Evolutionary conservation across 2,329 filamentous ascomycete species (phyloP), one percentile per base, ranked within the genome.

Genomic region (Aspergillus niger): DNA sequence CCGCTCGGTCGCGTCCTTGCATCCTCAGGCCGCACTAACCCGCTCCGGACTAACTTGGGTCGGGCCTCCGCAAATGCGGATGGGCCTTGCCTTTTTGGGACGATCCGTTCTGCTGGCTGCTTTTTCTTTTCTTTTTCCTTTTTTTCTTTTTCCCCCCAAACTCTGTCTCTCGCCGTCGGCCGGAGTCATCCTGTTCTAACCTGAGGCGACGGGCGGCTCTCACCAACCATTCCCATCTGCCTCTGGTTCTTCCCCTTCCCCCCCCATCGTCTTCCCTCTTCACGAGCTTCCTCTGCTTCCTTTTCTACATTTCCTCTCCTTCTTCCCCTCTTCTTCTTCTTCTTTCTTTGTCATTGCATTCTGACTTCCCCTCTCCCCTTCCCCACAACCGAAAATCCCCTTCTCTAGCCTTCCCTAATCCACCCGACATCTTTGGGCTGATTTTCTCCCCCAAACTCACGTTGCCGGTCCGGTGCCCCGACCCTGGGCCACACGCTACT

Each of bases 401-500:
- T 10, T 30, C 8, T 10, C 28, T 30, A 3, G 8, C 15, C 11
- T 22, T 51, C 49, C 57, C 57, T 47, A 48, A 53, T 24, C 26
- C 51, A 38, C 50, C 57, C 50, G 32, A 55, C 39, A 39, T 47
- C 36, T 30, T 55, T 55, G 13, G 38, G 38, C 53, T 55, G 30
- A 28, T 32, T 51, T 28, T 22, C 43, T 36, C 11, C 32, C 32
- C 32, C 32, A 36, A 36, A 53, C 63, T 63, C 57, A 58, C 62
- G 57, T 65, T 71, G 54, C 70, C 70, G 69, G 69, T 67, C 69
- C 69, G 70, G 64, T 66, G 65, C 71, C 69, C 71, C 72, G 68
- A 70, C 67, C 66, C 61, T 65, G 64, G 65, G 59, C 32, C 60
- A 55, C 55, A 56, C 49, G 51, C 59, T 65, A 66, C 65, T 55